Evolutionary conservation across 2,329 filamentous ascomycete genomes (phyloP).

Genomic region (Diaporthe helianthi): DNA sequence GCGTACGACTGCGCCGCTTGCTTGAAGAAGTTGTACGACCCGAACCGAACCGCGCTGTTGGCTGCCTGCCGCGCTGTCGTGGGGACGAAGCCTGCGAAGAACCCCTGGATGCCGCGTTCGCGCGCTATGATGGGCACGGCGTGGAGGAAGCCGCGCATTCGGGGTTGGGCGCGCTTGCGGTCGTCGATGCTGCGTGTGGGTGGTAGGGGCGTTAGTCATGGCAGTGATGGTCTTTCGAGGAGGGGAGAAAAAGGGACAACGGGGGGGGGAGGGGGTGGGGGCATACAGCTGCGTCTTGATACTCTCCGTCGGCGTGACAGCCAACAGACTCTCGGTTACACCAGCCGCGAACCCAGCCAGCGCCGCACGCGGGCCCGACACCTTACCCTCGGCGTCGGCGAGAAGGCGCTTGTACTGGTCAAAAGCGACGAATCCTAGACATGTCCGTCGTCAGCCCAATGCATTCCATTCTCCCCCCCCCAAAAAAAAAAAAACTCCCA

Average conservation of each 20-base stretch:
- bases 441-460: neutral
- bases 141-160: constrained; percentile 91
- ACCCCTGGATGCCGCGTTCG: constrained; percentile 87
- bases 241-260: neutral
- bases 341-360: constrained; percentile 94
- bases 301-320: constrained; percentile 95
- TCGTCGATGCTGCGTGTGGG: constrained; percentile 85
- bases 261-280: neutral
- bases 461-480: no score
- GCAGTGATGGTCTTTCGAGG: neutral
- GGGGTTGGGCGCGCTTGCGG: constrained; percentile 82
- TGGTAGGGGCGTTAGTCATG: neutral
- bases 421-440: constrained; percentile 86
- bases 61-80: constrained; percentile 94
- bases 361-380: constrained; percentile 89
- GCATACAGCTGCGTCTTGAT: constrained; percentile 92
- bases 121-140: constrained; percentile 85
- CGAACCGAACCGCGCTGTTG: constrained; percentile 91
- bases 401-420: constrained; percentile 90
- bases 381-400: constrained; percentile 82
- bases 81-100: constrained; percentile 96
- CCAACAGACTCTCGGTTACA: constrained; percentile 89
- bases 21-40: constrained; percentile 87
- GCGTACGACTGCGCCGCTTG: constrained; percentile 93
- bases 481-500: no score